phyloP scores from a whole-genome alignment of 2,329 filamentous ascomycete species.

The Xylaria sp. region DNA sequence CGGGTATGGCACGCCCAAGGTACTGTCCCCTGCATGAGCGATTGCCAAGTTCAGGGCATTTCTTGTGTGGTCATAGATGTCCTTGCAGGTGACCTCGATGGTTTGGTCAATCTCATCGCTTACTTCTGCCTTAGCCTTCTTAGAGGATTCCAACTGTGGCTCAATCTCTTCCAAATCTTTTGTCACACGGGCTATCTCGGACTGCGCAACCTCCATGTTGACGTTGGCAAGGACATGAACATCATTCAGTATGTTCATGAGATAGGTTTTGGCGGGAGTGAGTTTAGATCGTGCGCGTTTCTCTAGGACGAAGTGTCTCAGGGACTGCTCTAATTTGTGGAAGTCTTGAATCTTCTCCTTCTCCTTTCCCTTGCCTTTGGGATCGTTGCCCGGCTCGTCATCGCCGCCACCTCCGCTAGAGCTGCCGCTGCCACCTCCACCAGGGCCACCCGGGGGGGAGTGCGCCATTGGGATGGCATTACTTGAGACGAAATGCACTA shows the following conservation, averaged over 20 bases:
- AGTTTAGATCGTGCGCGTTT: constrained; percentile 96
- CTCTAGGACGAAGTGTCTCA: constrained; percentile 93
- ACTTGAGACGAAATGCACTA: constrained; percentile 98
- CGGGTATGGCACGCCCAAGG: constrained; percentile 86
- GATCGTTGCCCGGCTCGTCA: constrained; percentile 67
- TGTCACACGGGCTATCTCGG: constrained; percentile 85
- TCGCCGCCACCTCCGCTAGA: constrained; percentile 66
- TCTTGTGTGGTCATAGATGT: constrained; percentile 87
- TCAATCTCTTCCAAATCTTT: constrained; percentile 84
- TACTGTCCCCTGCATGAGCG: constrained; percentile 76
- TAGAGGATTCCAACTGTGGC: constrained; percentile 84
- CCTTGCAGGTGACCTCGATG: constrained; percentile 85
- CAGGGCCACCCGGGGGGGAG: constrained; percentile 65
- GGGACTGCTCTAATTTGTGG: constrained; percentile 85
- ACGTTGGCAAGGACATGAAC: constrained; percentile 84
- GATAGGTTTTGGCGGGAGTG: constrained; percentile 93
- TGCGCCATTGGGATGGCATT: constrained; percentile 86
- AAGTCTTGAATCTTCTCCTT: constrained; percentile 91
- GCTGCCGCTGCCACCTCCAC: constrained; percentile 64
- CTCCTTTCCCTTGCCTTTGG: constrained; percentile 84
- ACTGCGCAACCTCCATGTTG: constrained; percentile 86
- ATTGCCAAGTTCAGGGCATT: constrained; percentile 81
- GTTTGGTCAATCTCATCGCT: constrained; percentile 82
- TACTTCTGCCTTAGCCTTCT: constrained; percentile 81
- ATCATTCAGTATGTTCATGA: constrained; percentile 92